Evolutionary conservation across 768 basidiomycete genomes (phyloP), one percentile per base, ranked within the genome.

Genomic region (Russula sp.): DNA sequence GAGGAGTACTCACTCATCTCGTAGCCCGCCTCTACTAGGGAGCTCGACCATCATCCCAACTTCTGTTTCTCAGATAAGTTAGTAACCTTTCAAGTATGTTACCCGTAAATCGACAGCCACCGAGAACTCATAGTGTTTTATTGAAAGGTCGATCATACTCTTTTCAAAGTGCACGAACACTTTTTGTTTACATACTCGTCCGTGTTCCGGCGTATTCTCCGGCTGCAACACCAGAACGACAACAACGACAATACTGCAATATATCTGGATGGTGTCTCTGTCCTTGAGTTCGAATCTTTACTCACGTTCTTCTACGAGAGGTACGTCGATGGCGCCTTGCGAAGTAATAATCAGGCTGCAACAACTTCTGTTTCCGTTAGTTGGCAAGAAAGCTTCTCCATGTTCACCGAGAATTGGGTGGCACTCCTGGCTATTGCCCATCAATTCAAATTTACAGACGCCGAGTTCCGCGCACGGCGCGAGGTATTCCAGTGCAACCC

Each of bases 401-500:
- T 57, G 56, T 4, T 32, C 27, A 8, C 32, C 32, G 4, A 4
- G 6, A 39, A 37, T 7, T 58, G 62, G 57, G 27, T 35, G 16
- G 56, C 62, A 13, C 55, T 63, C 42, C 51, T 59, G 8, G 18
- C 51, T 35, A 47, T 59, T 20, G 44, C 56, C 6, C 56, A 53
- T 51, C 13, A 34, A 51, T 53, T 51, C 51, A 34, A 53, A 10
- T 35, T 63, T 35, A 18, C 27, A 18, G 62, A 63, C 22, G 57
- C 44, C 10, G 62, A 53, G 20, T 32, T 14, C 32, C 57, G 62
- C 20, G 62, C 57, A 6, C 55, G n/a, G 14, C 57, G 42, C 50
- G 51, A 59, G 56, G 42, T 59, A 27, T 63, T 52, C 42, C n/a
- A 27, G 31, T 10, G 31, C 55, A 32, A 6, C 35, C 44, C n/a